A percentile compares a stretch with the other conserved stretches of the same genome.
Conservation (phyloP, 208 protist species). For the Porcisia hertigi region DNA sequence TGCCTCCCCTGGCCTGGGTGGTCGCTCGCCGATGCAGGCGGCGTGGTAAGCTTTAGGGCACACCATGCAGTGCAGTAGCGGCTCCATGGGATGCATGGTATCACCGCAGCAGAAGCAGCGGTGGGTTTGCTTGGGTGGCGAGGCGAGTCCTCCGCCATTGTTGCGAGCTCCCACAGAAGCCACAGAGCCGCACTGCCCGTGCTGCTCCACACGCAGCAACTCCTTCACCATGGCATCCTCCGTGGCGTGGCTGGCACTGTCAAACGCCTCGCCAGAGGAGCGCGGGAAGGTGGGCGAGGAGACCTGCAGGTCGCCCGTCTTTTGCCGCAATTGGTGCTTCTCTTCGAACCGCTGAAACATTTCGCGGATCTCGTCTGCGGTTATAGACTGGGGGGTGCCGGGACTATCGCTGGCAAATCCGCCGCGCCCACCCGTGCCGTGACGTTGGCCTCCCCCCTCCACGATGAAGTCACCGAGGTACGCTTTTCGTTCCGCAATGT, state of each 20-base stretch:
- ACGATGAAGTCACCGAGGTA: constrained; percentile 95
- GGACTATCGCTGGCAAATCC: neutral
- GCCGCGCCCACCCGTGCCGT: constrained; percentile 5
- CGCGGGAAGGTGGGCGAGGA: constrained; percentile 5
- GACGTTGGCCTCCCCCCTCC: constrained; percentile 43
- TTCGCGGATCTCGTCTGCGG: constrained; percentile 51
- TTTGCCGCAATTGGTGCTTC: constrained; percentile 7
- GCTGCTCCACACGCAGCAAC: constrained; percentile 47
- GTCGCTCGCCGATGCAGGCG: constrained; percentile 58
- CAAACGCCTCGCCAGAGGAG: neutral
- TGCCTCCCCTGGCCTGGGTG: constrained; percentile 33
- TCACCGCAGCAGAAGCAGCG: constrained; percentile 76
- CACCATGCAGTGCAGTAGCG: constrained; percentile 74
- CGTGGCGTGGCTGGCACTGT: constrained; percentile 6
- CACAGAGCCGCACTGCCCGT: constrained; percentile 29
- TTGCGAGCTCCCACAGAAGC: neutral
- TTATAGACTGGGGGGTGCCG: constrained; percentile 19
- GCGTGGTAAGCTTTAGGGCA: constrained; percentile 90
- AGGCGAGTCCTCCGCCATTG: constrained; percentile 1
- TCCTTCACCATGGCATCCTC: constrained; percentile 60
- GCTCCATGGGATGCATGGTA: constrained; percentile 79
- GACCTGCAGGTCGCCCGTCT: neutral
- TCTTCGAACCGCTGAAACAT: constrained; percentile 45
- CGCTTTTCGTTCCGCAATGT: constrained; percentile 91
- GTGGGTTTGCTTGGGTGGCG: constrained; percentile 37